phyloP scores from a whole-genome alignment of 345 rosid species.

The Populus alba region DNA sequence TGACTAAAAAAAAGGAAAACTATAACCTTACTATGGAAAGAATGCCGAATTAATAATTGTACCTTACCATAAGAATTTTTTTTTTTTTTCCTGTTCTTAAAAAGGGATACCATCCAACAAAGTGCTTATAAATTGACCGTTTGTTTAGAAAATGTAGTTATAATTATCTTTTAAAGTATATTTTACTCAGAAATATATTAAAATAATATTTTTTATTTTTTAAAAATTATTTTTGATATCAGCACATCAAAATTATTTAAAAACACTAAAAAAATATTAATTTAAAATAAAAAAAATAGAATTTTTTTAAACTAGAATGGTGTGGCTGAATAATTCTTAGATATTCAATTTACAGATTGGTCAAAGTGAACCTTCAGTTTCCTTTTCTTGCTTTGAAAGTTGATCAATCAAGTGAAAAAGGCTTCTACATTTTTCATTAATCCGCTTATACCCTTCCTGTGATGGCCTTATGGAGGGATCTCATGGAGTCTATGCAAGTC shows the following conservation, averaged over 20 bases:
- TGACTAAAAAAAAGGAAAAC: conserved; percentile 11
- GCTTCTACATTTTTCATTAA: conserved; percentile 3
- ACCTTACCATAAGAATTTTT: conserved; percentile 4
- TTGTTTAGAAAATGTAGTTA: too few species aligned
- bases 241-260: too few species aligned
- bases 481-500: conserved; percentile 37
- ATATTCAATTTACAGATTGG: background rate
- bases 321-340: background rate
- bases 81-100: background rate
- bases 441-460: conserved; percentile 35
- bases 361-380: background rate
- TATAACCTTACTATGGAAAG: conserved; percentile 17
- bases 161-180: too few species aligned
- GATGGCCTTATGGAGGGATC: conserved; percentile 40
- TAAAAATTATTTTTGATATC: too few species aligned
- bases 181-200: too few species aligned
- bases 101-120: background rate
- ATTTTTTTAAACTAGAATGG: background rate
- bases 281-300: too few species aligned
- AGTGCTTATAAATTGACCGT: conserved; percentile 19
- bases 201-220: too few species aligned
- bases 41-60: conserved; percentile 12
- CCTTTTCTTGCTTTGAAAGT: background rate
- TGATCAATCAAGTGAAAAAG: too few species aligned
- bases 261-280: too few species aligned